Conservation (phyloP, 2,329 filamentous ascomycete species). For the Aspergillus ibericus region DNA sequence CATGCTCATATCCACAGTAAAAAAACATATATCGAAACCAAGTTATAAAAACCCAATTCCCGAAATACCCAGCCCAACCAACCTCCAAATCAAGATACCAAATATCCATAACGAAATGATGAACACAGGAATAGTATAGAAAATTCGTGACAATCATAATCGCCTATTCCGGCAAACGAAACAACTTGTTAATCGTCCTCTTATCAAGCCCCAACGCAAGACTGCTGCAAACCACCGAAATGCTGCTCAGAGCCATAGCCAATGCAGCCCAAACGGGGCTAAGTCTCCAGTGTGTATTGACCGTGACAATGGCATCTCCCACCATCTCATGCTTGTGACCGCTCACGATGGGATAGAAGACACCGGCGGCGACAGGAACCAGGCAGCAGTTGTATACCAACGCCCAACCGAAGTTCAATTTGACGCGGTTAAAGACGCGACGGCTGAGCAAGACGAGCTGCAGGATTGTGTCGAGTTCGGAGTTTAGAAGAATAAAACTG, state of each 20-base stretch:
- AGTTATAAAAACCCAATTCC: neutral
- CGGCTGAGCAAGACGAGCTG: slow-evolving; percentile 71
- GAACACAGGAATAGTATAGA: neutral
- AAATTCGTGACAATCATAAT: neutral
- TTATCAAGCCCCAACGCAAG: slow-evolving; percentile 62
- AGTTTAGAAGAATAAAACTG: slow-evolving; percentile 76
- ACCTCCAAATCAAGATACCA: neutral
- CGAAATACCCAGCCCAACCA: neutral
- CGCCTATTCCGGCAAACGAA: slow-evolving; percentile 12
- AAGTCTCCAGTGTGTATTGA: slow-evolving; percentile 45
- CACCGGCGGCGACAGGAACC: slow-evolving; percentile 78
- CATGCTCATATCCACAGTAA: neutral
- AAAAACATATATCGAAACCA: neutral
- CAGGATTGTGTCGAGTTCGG: slow-evolving; percentile 67
- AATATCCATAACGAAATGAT: neutral
- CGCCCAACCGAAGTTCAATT: slow-evolving; percentile 84
- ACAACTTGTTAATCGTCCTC: slow-evolving; percentile 21
- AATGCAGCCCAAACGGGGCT: slow-evolving; percentile 73
- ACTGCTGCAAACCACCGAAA: slow-evolving; percentile 84
- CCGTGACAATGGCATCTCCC: slow-evolving; percentile 34
- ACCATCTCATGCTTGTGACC: slow-evolving; percentile 37
- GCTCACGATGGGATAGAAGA: slow-evolving; percentile 63
- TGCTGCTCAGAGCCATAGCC: slow-evolving; percentile 89
- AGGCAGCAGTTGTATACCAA: slow-evolving; percentile 77
- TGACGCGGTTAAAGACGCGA: slow-evolving; percentile 73